These are phyloP conservation scores for Zygnema cylindricum DNA, from an alignment of 139 green algal species.

Conservation along the genomic window DNA sequence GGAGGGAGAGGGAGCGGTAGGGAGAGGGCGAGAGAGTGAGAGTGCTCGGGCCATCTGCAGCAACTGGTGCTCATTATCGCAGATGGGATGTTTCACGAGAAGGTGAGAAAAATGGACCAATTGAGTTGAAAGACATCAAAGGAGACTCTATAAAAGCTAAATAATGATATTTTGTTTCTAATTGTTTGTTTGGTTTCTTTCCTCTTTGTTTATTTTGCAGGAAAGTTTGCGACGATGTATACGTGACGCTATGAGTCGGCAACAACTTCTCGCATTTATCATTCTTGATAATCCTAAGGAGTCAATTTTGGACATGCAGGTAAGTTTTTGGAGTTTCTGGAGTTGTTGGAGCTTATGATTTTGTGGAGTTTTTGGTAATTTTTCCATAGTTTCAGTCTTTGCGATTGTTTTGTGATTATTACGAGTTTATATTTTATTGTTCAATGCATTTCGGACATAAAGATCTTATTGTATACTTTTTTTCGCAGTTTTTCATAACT, in stretches of 20 bases:
- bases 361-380: too few relatives aligned
- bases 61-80: constrained; percentile 97
- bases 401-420: too few relatives aligned
- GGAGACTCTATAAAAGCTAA: too few relatives aligned
- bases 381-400: too few relatives aligned
- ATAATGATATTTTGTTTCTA: too few relatives aligned
- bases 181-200: constrained; percentile 19
- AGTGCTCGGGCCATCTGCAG: constrained; percentile 66
- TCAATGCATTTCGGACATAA: too few relatives aligned
- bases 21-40: too few relatives aligned
- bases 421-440: too few relatives aligned
- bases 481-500: too few relatives aligned
- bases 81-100: constrained; percentile 97
- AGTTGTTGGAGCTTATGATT: background rate
- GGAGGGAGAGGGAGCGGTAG: background rate
- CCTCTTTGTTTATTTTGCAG: constrained; percentile 43
- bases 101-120: too few relatives aligned
- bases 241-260: background rate
- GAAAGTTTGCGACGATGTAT: constrained; percentile 45
- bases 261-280: constrained; percentile 85
- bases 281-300: constrained; percentile 66
- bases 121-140: too few relatives aligned
- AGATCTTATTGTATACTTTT: too few relatives aligned
- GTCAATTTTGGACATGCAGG: constrained; percentile 64
- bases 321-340: constrained; percentile 16